These are phyloP conservation scores for Saitozyma podzolica DNA, from an alignment of 768 basidiomycete genomes.

Conservation along the genomic window DNA sequence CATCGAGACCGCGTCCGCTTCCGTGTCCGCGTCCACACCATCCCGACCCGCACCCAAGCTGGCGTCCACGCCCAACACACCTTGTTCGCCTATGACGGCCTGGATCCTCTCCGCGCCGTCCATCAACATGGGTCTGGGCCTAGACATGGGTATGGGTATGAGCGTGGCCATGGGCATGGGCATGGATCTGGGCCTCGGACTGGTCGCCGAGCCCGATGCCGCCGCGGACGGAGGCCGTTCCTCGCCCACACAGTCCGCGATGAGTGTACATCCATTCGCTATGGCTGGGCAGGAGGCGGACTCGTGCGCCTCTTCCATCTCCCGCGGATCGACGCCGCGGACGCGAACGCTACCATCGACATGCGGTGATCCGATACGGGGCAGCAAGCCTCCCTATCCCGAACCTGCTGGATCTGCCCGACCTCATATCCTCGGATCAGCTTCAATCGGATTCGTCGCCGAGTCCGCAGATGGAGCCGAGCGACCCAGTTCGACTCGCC, in stretches of 20 bases:
- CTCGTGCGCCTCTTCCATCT: background rate
- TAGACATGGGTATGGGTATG: no score
- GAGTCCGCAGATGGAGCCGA: no score
- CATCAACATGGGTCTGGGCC: conserved; percentile 1
- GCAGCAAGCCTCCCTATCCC: no score
- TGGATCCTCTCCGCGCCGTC: conserved; percentile 29
- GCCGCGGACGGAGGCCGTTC: background rate
- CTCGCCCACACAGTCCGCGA: background rate
- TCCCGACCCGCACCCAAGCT: background rate
- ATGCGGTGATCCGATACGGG: no score
- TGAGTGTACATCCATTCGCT: background rate
- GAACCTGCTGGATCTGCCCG: no score
- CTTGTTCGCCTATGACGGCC: conserved; percentile 30
- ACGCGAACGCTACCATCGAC: no score
- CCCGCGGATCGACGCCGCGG: no score
- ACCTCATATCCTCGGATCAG: no score
- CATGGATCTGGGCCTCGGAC: background rate
- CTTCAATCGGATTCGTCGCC: no score
- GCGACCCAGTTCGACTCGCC: no score
- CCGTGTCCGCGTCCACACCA: background rate
- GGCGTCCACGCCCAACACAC: background rate
- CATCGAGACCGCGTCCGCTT: background rate
- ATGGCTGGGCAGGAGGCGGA: background rate
- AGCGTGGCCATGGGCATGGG: background rate
- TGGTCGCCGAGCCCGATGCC: background rate